Percentiles rank a stretch among this genome's conserved stretches.
These are phyloP conservation scores for Thamnidium elegans DNA, from an alignment of 192 early-diverging fungal genomes.

Conservation along the genomic window DNA sequence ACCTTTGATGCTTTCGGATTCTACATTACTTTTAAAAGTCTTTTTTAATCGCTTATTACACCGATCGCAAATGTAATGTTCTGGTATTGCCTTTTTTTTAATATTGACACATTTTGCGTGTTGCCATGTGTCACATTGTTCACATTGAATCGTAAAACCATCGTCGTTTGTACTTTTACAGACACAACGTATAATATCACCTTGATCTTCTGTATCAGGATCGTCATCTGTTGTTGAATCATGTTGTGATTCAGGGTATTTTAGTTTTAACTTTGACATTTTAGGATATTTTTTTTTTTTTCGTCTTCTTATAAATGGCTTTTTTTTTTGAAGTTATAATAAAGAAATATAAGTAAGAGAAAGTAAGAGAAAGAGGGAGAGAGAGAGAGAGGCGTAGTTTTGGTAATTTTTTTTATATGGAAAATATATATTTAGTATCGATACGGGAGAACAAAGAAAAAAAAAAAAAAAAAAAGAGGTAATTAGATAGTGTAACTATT, in stretches of 20 bases:
- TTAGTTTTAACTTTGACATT: background rate
- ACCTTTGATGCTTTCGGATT: background rate
- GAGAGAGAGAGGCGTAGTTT: too few relatives aligned
- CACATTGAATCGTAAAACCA: constrained; percentile 96
- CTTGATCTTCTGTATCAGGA: background rate
- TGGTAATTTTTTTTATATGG: too few relatives aligned
- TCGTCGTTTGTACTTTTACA: constrained; percentile 88
- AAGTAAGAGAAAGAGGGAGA: too few relatives aligned
- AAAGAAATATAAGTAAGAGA: too few relatives aligned
- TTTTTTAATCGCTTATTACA: constrained; percentile 44
- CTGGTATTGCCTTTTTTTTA: constrained; percentile 72
- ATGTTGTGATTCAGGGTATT: background rate
- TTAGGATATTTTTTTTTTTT: too few relatives aligned
- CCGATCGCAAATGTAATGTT: constrained; percentile 80
- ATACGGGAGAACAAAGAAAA: too few relatives aligned
- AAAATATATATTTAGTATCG: too few relatives aligned
- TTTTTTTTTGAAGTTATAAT: too few relatives aligned
- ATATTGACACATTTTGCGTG: constrained; percentile 84
- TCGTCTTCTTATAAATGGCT: too few relatives aligned
- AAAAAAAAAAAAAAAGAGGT: too few relatives aligned
- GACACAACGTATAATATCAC: constrained; percentile 90
- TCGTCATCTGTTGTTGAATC: background rate
- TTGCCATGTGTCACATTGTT: constrained; percentile 92
- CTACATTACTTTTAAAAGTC: background rate
- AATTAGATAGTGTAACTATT: too few relatives aligned